Conservation (phyloP, 768 basidiomycete species). For the Floccularia luteovirens region DNA sequence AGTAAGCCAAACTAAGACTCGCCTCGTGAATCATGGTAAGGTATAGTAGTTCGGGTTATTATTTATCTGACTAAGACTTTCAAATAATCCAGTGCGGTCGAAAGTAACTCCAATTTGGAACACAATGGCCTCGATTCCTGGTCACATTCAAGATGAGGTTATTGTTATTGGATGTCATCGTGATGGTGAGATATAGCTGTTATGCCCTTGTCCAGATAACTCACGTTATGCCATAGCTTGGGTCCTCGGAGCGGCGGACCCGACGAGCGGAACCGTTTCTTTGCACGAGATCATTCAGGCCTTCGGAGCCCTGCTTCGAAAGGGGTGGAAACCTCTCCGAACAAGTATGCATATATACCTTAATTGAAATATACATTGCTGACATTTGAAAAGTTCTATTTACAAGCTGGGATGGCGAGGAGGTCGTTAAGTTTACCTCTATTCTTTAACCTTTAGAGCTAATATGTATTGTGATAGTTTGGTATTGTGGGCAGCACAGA, state of each 20-base stretch:
- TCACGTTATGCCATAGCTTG: slow-evolving; percentile 30
- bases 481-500: slow-evolving; percentile 85
- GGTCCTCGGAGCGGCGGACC: slow-evolving; percentile 80
- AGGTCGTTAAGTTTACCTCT: too few relatives aligned
- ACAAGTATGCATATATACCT: too few relatives aligned
- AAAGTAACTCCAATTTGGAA: slow-evolving; percentile 91
- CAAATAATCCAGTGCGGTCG: slow-evolving; percentile 59
- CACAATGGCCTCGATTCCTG: slow-evolving; percentile 76
- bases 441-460: background rate
- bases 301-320: slow-evolving; percentile 55
- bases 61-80: background rate
- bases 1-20: slow-evolving; percentile 38
- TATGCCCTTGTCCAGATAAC: background rate
- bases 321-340: slow-evolving; percentile 80
- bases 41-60: background rate
- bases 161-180: slow-evolving; percentile 86
- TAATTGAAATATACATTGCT: too few relatives aligned
- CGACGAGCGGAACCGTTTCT: slow-evolving; percentile 73
- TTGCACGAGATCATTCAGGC: slow-evolving; percentile 74
- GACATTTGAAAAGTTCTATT: too few relatives aligned
- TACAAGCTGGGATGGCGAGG: slow-evolving; percentile 74
- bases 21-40: slow-evolving; percentile 49
- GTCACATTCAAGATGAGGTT: slow-evolving; percentile 77
- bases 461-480: slow-evolving; percentile 21
- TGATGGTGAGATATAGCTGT: slow-evolving; percentile 51